Evolutionary conservation across 306 rosid species (phyloP), one percentile per base, ranked within the genome.

Genomic region (Vigna nakashimae): DNA sequence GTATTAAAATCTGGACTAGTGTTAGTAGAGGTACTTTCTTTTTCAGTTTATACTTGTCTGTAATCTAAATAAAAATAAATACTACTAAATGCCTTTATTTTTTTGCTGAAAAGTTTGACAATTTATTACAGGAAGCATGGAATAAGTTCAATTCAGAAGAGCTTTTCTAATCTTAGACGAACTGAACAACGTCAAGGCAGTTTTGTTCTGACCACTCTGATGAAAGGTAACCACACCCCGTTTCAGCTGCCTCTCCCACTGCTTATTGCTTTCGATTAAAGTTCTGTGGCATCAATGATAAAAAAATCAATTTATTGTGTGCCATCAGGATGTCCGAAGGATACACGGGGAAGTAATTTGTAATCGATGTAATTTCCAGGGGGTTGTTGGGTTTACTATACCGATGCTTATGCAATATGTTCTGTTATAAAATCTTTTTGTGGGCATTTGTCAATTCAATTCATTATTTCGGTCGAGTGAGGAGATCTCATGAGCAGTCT

Each of bases 81-180:
- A 18, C 40, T 84, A 15, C 12, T 38, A 7, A 30, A 22, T 65
- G 42, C 66, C 40, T 65, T 75, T 18, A 28, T 52, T 16, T 56
- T 30, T 42, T 71, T 60, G 67, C 74, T 68, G 64, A 22, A 75
- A 80, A 67, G 51, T 52, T 69, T 65, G 79, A 79, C 28, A 12
- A 81, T 69, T 80, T 66, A 22, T 82, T 53, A 80, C 89, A 96
- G 98, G 97, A 93, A 84, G 89, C 99, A 56, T 96, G 99, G 99
- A 91, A 96, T 87, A 96, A 96, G 85, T 90, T 96, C 74, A 93
- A 93, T 85, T 93, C 97, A 32, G 99, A 96, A 89, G 99, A 96
- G 90, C 98, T 96, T 82, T 96, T 91, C 88, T 96, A 87, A 84
- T 78, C 63, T 80, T 30, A 26, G 71, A 53, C 6, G 48, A 55